Base-by-base conservation (phyloP, 768 basidiomycete genomes). In the Phanerodontia chrysosporium region DNA sequence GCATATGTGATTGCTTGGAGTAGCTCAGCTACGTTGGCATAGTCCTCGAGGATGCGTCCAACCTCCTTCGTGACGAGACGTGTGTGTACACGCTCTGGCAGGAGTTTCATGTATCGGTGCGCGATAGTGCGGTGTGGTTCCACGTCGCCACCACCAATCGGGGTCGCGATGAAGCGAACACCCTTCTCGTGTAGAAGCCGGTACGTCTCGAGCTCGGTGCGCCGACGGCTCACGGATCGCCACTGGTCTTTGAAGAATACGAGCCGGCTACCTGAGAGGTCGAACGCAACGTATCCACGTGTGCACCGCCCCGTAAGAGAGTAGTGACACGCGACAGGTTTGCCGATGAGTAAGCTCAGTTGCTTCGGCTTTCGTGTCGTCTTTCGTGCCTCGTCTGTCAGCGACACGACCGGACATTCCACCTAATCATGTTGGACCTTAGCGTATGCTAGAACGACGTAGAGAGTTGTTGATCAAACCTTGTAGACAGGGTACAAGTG, bases 271-370 rank as follows among this genome's bases (percentile, higher is more conserved):
- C 22, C 29, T 12, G 13, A 29, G 66, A 68, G 28, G 65, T 73
- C 10, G 63, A 70, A 54, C 58, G 62, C 25, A 51, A 67, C 51
- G 51, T 70, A 29, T 65, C 71, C 36, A 61, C 51, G 27, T 46
- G 64, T 44, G 59, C 69, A 51, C 70, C 75, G 58, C 49, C 48
- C 32, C 66, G 51, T 49, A 18, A 25, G 24, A 7, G 52, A 61
- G 54, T 27, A 45, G 27, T 28, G 27, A 30, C 25, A 46, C 7
- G 51, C 42, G 27, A 45, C 55, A 12, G 25, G 39, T 9, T 55
- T 49, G 8, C 29, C 58, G 9, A 67, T 56, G 62, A 58, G 64
- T 14, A 35, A 25, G 9, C 2, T 6, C 1, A 1, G 39, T 4
- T 8, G 39, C 8, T 4, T 18, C 39, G 10, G 39, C 8, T n/a